Conservation (phyloP, 2,329 filamentous ascomycete genomes). For the Aspergillus pseudoglaucus region DNA sequence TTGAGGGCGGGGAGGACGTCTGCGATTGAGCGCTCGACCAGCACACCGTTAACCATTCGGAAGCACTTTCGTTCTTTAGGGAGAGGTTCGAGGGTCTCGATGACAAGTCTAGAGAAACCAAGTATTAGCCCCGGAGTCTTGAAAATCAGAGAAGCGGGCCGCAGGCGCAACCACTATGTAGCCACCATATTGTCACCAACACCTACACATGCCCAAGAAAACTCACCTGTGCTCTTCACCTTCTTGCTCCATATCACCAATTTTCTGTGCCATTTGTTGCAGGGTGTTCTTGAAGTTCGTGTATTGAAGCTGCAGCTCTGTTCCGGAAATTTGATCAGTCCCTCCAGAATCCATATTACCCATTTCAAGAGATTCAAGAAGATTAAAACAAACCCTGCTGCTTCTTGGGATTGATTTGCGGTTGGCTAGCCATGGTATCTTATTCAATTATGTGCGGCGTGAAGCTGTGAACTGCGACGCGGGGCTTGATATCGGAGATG, state of each 20-base stretch:
- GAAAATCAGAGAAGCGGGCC: not conserved
- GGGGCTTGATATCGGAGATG: conserved; percentile 19
- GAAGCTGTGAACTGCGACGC: conserved; percentile 26
- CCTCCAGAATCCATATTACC: too few species aligned
- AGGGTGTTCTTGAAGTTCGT: conserved; percentile 60
- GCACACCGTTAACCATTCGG: conserved; percentile 94
- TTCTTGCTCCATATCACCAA: conserved; percentile 95
- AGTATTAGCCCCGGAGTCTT: conserved; percentile 4
- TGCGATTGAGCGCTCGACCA: conserved; percentile 88
- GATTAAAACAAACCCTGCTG: conserved; percentile 38
- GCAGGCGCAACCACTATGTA: not conserved
- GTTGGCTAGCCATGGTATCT: conserved; percentile 33
- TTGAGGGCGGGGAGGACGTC: conserved; percentile 86
- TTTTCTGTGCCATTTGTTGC: conserved; percentile 90
- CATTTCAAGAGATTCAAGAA: not conserved
- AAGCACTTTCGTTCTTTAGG: conserved; percentile 89
- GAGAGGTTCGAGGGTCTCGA: conserved; percentile 82
- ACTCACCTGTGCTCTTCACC: conserved; percentile 94
- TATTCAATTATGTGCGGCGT: conserved; percentile 11
- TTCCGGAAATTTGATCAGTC: not conserved
- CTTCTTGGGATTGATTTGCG: conserved; percentile 36
- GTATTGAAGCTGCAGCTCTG: conserved; percentile 47
- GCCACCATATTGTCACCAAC: not conserved
- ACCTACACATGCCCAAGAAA: conserved; percentile 7
- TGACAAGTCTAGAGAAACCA: conserved; percentile 63